Conservation (phyloP, 805 yeast genomes). For the Candida vartiovaarae region DNA sequence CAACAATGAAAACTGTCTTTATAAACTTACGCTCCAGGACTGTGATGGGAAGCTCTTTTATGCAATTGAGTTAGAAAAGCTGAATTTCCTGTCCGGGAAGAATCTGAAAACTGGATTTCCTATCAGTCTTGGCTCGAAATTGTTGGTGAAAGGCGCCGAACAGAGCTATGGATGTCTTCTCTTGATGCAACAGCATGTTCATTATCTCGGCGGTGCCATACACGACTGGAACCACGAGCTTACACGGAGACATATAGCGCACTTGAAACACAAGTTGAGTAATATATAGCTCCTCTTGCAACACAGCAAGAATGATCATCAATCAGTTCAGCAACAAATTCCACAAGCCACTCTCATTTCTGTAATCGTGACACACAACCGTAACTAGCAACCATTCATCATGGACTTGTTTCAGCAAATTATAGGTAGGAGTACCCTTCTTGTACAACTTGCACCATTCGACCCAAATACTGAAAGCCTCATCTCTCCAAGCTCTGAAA, state of each 20-base stretch:
- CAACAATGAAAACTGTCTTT: constrained; percentile 25
- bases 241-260: constrained; percentile 25
- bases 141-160: constrained; percentile 43
- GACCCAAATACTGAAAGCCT: constrained; percentile 83
- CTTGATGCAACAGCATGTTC: constrained; percentile 22
- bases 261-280: constrained; percentile 8
- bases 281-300: no score
- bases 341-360: constrained; percentile 73
- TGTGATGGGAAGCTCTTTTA: constrained; percentile 40
- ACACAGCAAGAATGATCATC: neutral
- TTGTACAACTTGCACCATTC: constrained; percentile 87
- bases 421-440: constrained; percentile 42
- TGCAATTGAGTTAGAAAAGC: constrained; percentile 50
- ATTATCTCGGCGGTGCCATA: constrained; percentile 33
- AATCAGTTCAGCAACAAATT: constrained; percentile 36
- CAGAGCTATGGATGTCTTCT: constrained; percentile 41
- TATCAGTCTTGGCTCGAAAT: constrained; percentile 49
- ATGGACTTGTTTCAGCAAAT: constrained; percentile 54
- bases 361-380: constrained; percentile 78
- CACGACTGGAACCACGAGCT: constrained; percentile 32
- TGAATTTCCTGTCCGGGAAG: constrained; percentile 36
- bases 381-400: constrained; percentile 72
- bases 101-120: constrained; percentile 25
- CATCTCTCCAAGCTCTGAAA: constrained; percentile 95
- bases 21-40: constrained; percentile 55